Base-by-base conservation (phyloP, 345 rosid species). In the Murraya koenigii region DNA sequence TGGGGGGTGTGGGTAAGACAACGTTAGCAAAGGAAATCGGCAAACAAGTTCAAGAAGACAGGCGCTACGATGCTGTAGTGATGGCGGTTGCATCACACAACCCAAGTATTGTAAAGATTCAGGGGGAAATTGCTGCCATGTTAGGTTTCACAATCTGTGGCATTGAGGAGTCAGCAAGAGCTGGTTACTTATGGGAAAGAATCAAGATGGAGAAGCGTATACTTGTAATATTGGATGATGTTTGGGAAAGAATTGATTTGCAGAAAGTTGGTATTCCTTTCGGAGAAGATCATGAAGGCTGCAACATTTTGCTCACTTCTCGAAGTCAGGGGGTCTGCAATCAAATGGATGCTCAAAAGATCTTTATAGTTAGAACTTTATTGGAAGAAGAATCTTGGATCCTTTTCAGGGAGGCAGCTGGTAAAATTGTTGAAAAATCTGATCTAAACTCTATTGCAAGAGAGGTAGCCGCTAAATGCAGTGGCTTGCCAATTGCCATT, bases 151-250 rank as follows among this genome's bases (percentile, higher is more conserved):
- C 7, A 11, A 20, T 69, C 1, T 35, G 58, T 1, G 79, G 32
- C n/a, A 20, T 59, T 4, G 33, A 14, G 25, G 72, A 11, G 0
- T 14, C 4, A 7, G 75, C 25, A 52, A 77, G 83, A 65, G 82
- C 71, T 4, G 1, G 64, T 28, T 66, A 55, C 4, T 20, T 77
- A 19, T 2, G 54, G 58, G 25, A 26, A 15, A 36, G 75, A 28
- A 58, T 77, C 33, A 60, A 15, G 47, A n/a, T 32, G 0, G 84
- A 66, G 61, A 69, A 79, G 61, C 74, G 69, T 69, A 26, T 76
- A n/a, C 80, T 84, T 20, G 35, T 84, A 10, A 75, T 84, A 15
- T 52, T 71, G 14, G 75, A 71, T 28, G 62, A 71, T 52, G 17
- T 71, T 9, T 71, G 75, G 75, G 39, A 10, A 20, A 49, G 32